Base-by-base conservation (phyloP, 768 basidiomycete genomes). In the Guyanaporus albipodus region DNA sequence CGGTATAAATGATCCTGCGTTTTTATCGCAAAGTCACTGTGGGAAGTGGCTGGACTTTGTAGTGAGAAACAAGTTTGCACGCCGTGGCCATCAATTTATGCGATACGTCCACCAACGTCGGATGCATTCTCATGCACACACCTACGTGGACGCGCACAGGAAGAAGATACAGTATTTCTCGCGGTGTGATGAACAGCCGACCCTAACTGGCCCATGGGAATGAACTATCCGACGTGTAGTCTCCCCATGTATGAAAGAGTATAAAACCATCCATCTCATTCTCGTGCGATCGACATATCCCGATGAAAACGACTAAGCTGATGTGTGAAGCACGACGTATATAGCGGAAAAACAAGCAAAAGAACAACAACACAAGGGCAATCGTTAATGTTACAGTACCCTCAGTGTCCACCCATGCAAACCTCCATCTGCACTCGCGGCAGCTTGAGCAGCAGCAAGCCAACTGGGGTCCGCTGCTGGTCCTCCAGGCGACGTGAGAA, bases 401-500 rank as follows among this genome's bases (percentile, higher is more conserved):
- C 86, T 76, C 53, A 89, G 67, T 61, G 85, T 85, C 88, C 88
- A 91, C 40, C 82, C 83, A 55, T 83, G 79, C 48, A 83, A 59
- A n/a, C 78, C 78, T 34, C 80, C 79, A 24, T 86, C 84, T 28
- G 76, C 78, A 24, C 73, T 74, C 19, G 80, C 82, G 10, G 82
- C 83, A 22, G 77, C 81, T 57, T 85, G 83, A 21, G 84, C 85
- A 43, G 83, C 85, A 24, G 82, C 82, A 36, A 91, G 67, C 87
- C 88, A 88, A 41, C 74, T 74, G 19, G 82, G 71, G 57, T 83
- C 83, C 54, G 79, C 69, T 46, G 70, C 71, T 42, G 58, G 62
- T 46, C 69, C 73, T 39, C 70, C 70, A 24, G 69, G 67, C 3
- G 74, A 71, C 35, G 71, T 73, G 39, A 76, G 66, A 37, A 75